Percentiles rank a stretch among this genome's conserved stretches.
These are phyloP conservation scores for Ochetophila trinervis DNA, from an alignment of 306 rosid genomes.

Conservation along the genomic window DNA sequence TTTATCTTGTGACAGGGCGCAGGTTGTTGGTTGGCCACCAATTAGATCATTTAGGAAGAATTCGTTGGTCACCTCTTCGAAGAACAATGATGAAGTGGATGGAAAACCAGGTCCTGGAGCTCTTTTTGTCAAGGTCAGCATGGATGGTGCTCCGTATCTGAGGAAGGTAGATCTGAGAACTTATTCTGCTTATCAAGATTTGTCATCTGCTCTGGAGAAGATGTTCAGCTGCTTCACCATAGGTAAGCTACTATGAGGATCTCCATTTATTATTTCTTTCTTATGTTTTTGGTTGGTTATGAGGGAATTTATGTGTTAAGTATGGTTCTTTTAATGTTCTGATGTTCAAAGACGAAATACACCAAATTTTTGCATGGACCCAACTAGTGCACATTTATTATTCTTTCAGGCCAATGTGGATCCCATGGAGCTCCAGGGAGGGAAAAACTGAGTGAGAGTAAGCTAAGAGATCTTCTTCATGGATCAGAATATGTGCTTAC, in stretches of 20 bases:
- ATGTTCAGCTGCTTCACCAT: constrained; percentile 95
- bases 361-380: constrained; percentile 19
- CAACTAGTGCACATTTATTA: constrained; percentile 20
- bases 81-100: constrained; percentile 86
- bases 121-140: constrained; percentile 92
- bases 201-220: constrained; percentile 92
- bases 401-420: constrained; percentile 76
- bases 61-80: constrained; percentile 67
- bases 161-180: constrained; percentile 92
- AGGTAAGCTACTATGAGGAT: constrained; percentile 41
- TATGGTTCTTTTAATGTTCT: background rate
- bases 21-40: constrained; percentile 99
- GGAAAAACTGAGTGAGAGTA: constrained; percentile 84
- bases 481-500: constrained; percentile 95
- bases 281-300: background rate
- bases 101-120: constrained; percentile 78
- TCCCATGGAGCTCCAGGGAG: constrained; percentile 74
- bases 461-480: constrained; percentile 87
- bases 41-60: constrained; percentile 86
- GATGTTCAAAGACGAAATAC: background rate
- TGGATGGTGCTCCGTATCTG: constrained; percentile 99
- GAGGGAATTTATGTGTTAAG: background rate
- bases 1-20: constrained; percentile 56
- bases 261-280: background rate
- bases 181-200: constrained; percentile 70